phyloP scores from a whole-genome alignment of 139 green algal genomes.

The Chara braunii region DNA sequence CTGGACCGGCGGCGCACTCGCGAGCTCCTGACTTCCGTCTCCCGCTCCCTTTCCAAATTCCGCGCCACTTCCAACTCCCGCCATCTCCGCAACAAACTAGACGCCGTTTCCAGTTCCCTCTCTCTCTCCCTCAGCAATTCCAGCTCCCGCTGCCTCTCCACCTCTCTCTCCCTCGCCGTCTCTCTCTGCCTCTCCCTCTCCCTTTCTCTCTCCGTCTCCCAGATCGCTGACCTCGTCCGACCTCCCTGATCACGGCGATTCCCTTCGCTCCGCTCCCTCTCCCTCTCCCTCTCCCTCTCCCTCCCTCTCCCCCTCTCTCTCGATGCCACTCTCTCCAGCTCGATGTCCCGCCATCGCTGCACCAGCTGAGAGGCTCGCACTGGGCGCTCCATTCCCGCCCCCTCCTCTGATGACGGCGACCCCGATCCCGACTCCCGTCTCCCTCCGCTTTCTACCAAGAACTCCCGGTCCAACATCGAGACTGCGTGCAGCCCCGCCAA shows the following conservation, averaged over 20 bases:
- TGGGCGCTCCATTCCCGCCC: background rate
- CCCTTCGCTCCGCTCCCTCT: background rate
- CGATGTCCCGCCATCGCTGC: constrained; percentile 3
- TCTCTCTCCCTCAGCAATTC: background rate
- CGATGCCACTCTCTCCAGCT: background rate
- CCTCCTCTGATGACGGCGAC: background rate
- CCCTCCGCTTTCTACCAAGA: background rate
- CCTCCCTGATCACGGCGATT: background rate
- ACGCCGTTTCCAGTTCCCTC: too few relatives aligned
- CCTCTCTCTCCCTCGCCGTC: background rate
- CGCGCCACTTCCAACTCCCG: too few relatives aligned
- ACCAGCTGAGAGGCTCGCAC: constrained; percentile 1
- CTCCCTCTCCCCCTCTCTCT: background rate
- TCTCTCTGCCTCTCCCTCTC: background rate
- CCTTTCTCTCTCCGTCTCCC: background rate
- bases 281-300: background rate
- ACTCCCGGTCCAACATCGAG: constrained; percentile 14
- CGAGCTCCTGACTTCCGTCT: too few relatives aligned
- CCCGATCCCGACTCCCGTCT: background rate
- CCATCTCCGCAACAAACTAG: too few relatives aligned
- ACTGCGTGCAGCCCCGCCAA: constrained; percentile 23
- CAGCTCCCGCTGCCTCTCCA: background rate
- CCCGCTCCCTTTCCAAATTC: too few relatives aligned
- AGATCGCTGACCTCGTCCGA: background rate
- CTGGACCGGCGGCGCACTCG: too few relatives aligned